A percentile compares a stretch with the other conserved stretches of the same genome.
These are phyloP conservation scores for Exophiala calicioides DNA, from an alignment of 2,329 filamentous ascomycete species.

Conservation along the genomic window DNA sequence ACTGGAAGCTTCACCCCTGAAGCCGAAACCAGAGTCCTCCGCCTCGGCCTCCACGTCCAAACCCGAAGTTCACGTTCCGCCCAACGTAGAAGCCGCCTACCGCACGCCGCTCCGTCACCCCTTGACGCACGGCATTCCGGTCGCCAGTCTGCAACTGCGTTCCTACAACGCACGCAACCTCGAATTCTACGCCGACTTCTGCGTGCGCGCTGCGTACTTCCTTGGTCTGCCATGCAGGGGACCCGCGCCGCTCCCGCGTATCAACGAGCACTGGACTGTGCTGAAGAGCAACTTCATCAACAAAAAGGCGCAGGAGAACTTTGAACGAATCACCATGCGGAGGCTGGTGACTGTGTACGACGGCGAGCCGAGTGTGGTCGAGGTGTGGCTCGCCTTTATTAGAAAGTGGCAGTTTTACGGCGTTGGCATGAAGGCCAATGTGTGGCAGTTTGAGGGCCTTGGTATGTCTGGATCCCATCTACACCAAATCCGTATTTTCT, in stretches of 20 bases:
- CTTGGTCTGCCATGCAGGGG: conserved; percentile 82
- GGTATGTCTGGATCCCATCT: conserved; percentile 50
- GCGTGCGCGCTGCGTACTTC: conserved; percentile 91
- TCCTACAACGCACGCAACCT: conserved; percentile 89
- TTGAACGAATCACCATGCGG: conserved; percentile 84
- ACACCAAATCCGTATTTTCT: neutral
- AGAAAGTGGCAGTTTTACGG: conserved; percentile 91
- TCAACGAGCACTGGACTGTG: conserved; percentile 92
- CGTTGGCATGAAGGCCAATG: conserved; percentile 98
- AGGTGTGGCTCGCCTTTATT: conserved; percentile 89
- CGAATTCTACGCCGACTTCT: conserved; percentile 93
- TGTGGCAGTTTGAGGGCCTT: conserved; percentile 81
- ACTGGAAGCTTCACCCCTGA: neutral
- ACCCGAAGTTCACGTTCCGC: conserved; percentile 20
- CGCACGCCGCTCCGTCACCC: conserved; percentile 75
- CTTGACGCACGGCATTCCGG: conserved; percentile 73
- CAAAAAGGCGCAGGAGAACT: conserved; percentile 98
- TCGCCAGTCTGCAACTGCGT: conserved; percentile 88
- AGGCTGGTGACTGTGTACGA: conserved; percentile 91
- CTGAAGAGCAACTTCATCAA: conserved; percentile 85
- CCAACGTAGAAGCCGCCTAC: conserved; percentile 63
- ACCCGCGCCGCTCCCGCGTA: conserved; percentile 80
- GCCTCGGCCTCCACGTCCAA: neutral
- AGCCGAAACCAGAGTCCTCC: neutral
- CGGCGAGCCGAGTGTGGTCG: conserved; percentile 82